Base-by-base conservation (phyloP, 805 yeast species). In the Candida vaughaniae region DNA sequence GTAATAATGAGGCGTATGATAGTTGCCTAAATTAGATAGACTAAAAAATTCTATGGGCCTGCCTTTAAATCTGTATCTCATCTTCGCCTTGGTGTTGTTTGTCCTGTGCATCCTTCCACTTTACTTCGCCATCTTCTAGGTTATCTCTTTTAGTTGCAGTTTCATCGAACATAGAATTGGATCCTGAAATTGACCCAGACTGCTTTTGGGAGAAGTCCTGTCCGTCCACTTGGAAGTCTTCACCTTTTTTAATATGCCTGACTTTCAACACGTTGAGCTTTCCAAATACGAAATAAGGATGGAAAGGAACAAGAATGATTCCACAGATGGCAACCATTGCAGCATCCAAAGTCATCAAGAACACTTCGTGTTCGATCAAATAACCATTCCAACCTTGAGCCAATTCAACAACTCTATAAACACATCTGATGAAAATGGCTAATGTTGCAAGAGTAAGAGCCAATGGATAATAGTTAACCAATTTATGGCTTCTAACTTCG, bases 351-450 rank as follows among this genome's bases (percentile, higher is more conserved):
- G 53, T 51, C 64, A 62, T 58, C 23, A 65, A 35, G 41, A 32
- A 64, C 7, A 54, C 61, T 45, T 65, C 71, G 39, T 64, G 66
- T 3, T 52, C 47, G 26, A 62, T 51, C 30, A 64, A 52, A 45
- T 55, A 62, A 2, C 71, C 71, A 5, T 26, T 17, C 46, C 57
- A 64, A 1, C 71, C 69, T 40, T 63, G 59, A 14, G 60, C 51
- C 40, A 65, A 55, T 45, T 65, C 69, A 14, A 62, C 66, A 25
- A 64, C 67, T 48, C 71, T 52, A 41, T 65, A 65, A 9, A 62
- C 33, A 40, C 63, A 58, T 33, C 60, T 46, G 38, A 62, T 56
- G 45, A 60, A 63, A 29, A 64, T 52, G 20, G 49, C 47, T 19
- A 58, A 6, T 3, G 62, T 63, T 2, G 65, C 60, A 1, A 47